phyloP scores from a whole-genome alignment of 148 eudicot species.

The Chenopodium quinoa region DNA sequence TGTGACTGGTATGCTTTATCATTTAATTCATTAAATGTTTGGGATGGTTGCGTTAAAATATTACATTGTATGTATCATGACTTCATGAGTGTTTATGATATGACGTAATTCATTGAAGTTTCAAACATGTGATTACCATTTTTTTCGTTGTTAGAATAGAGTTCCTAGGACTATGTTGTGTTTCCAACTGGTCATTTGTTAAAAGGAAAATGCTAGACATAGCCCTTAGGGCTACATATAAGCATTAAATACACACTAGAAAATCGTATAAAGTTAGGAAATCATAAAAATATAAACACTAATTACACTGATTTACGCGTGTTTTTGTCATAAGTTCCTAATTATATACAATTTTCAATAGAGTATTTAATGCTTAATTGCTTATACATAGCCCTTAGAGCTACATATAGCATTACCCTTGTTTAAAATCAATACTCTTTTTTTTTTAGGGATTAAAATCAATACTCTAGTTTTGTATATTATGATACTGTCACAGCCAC shows the following conservation, averaged over 20 bases:
- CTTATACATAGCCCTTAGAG: no score
- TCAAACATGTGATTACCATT: background rate
- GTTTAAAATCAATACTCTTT: background rate
- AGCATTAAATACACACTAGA: no score
- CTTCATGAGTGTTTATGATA: background rate
- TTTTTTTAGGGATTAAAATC: no score
- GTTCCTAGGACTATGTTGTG: background rate
- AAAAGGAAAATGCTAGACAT: no score
- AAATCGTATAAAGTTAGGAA: no score
- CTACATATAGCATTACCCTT: no score
- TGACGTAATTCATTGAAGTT: background rate
- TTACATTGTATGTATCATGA: background rate
- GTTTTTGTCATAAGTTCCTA: no score
- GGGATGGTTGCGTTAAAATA: background rate
- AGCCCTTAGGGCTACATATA: no score
- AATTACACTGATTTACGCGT: no score
- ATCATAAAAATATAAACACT: no score
- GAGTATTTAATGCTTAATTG: no score
- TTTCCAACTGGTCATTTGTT: background rate
- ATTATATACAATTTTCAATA: no score
- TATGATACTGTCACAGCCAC: background rate
- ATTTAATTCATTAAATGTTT: background rate
- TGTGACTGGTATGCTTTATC: slow-evolving; percentile 83
- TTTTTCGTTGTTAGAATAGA: background rate
- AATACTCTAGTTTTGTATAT: background rate